Base-by-base conservation (phyloP, 768 basidiomycete genomes). In the Cystoderma amianthinum region DNA sequence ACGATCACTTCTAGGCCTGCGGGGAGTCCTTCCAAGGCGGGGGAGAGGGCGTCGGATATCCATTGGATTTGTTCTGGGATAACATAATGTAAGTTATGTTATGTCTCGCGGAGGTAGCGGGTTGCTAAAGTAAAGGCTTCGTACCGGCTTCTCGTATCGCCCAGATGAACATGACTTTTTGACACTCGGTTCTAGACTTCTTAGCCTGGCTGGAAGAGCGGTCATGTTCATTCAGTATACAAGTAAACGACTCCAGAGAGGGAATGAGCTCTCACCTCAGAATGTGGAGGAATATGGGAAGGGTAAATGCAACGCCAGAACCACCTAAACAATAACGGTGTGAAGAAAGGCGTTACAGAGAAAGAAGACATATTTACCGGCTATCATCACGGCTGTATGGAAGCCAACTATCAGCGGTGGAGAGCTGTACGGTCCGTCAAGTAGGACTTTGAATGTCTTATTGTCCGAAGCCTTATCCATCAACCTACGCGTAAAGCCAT, bases 401-500 rank as follows among this genome's bases (percentile, higher is more conserved):
- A 60, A 69, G 9, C 63, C 62, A 5, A 56, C 35, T 6, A 72
- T 39, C 23, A 57, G 20, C 3, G 65, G 62, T 2, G 66, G 61
- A 1, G 58, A 51, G 18, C 71, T 67, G 50, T 72, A 73, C 6
- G 72, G 70, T 0, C 72, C 72, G 42, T 84, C 82, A 1, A 85
- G 47, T 28, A 76, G 65, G 10, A 75, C 68, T 21, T 65, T 65
- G 28, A 75, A 57, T 13, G 53, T 54, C 34, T 45, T 30, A 7
- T 45, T 39, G 13, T 47, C 34, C 12, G 39, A 44, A 2, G 64
- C 69, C 2, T 41, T 55, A 36, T 67, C 51, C 33, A 57, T 52
- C 12, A 81, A 58, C 0, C 68, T 63, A 48, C 64, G 66, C 3
- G 83, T 85, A 52, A 83, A 78, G 0, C 85, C 84, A 13, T 65